Evolutionary conservation across 129 eudicot genomes (phyloP).

Genomic region (Glebionis coronaria): DNA sequence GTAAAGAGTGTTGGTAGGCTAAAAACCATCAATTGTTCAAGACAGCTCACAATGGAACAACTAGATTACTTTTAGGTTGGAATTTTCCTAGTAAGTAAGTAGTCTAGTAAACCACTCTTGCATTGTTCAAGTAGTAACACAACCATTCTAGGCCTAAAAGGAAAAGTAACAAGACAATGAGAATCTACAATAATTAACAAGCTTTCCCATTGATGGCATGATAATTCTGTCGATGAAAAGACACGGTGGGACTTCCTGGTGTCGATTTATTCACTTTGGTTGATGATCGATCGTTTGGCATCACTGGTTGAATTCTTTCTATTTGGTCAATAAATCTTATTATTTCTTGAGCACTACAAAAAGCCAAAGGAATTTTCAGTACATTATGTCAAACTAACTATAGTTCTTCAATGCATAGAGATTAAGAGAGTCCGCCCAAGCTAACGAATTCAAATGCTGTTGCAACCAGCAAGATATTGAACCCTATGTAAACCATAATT

Average conservation of each 20-base stretch:
- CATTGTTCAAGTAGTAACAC: constrained; percentile 12
- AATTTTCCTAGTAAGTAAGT: constrained; percentile 22
- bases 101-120: constrained; percentile 23
- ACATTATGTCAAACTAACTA: constrained; percentile 3
- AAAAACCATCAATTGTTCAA: constrained; percentile 32
- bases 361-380: constrained; percentile 10
- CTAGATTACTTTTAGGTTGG: constrained; percentile 16
- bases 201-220: constrained; percentile 13
- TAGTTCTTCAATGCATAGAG: neutral
- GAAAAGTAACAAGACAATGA: constrained; percentile 16
- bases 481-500: too few relatives aligned
- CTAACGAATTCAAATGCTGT: too few relatives aligned
- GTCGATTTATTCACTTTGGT: constrained; percentile 28
- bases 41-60: constrained; percentile 28
- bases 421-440: too few relatives aligned
- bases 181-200: constrained; percentile 19
- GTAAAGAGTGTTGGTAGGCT: constrained; percentile 18
- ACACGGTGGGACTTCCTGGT: constrained; percentile 24
- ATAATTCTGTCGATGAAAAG: constrained; percentile 26
- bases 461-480: too few relatives aligned
- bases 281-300: constrained; percentile 32
- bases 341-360: constrained; percentile 18
- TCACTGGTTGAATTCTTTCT: constrained; percentile 18
- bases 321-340: constrained; percentile 17
- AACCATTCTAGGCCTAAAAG: constrained; percentile 27